A percentile compares a stretch with the other conserved stretches of the same genome.
phyloP scores from a whole-genome alignment of 1,139 yeast species.

The Diutina scorzettiae region DNA sequence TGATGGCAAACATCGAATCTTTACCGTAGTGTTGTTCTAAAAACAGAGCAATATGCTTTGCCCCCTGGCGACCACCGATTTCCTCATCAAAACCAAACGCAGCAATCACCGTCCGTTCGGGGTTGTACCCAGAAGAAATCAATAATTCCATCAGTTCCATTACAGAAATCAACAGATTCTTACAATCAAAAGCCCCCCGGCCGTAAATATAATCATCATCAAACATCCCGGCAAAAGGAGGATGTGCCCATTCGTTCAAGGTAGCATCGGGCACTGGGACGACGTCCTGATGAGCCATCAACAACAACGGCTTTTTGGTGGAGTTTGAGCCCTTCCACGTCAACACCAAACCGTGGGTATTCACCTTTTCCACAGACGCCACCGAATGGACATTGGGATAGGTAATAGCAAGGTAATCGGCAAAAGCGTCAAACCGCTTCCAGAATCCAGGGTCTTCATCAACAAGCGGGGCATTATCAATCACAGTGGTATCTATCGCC shows the following conservation, averaged over 20 bases:
- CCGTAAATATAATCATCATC: slow-evolving; percentile 38
- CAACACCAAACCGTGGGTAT: slow-evolving; percentile 54
- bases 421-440: slow-evolving; percentile 38
- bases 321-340: slow-evolving; percentile 52
- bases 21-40: slow-evolving; percentile 24
- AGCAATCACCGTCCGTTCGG: slow-evolving; percentile 29
- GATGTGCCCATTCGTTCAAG: slow-evolving; percentile 47
- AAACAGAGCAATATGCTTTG: slow-evolving; percentile 18
- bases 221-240: slow-evolving; percentile 59
- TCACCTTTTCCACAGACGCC: slow-evolving; percentile 43
- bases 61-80: slow-evolving; percentile 25
- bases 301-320: slow-evolving; percentile 47
- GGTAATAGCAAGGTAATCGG: slow-evolving; percentile 37
- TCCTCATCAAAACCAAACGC: slow-evolving; percentile 43
- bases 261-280: slow-evolving; percentile 67
- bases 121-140: slow-evolving; percentile 24
- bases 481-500: background rate
- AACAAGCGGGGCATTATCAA: slow-evolving; percentile 28
- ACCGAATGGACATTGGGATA: slow-evolving; percentile 47
- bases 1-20: slow-evolving; percentile 27
- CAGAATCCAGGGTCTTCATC: slow-evolving; percentile 23
- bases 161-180: slow-evolving; percentile 28
- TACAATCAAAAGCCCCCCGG: slow-evolving; percentile 38
- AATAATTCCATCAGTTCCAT: slow-evolving; percentile 31
- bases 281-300: slow-evolving; percentile 74